Base-by-base conservation (phyloP, 768 basidiomycete genomes). In the Candolleomyces aberdarensis region DNA sequence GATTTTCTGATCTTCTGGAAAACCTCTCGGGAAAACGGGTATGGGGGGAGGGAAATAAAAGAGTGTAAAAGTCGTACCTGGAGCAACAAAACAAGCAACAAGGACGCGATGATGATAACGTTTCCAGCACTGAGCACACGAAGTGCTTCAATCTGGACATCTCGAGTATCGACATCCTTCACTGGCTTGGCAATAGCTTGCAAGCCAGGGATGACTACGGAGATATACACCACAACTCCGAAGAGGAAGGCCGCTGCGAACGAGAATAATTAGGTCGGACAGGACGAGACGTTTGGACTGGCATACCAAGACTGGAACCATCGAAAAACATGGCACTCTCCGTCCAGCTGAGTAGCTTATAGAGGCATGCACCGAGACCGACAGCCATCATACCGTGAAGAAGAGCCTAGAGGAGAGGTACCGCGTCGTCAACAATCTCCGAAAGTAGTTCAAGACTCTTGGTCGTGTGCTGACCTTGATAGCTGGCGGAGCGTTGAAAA, bases 291-390 rank as follows among this genome's bases (percentile, higher is more conserved):
- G 26, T 44, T 47, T 44, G 58, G 14, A 52, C 40, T 47, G 47
- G 53, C 36, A 22, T 32, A 95, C 95, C 92, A 61, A 96, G 74
- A 65, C 86, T 87, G 22, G 89, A 87, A 20, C 96, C 96, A 72
- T 98, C 96, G 72, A 98, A 98, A 78, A 92, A 95, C 76, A 96
- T 83, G 8, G 96, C 96, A 65, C 91, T 93, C 68, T 97, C 95
- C 69, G 88, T 87, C 93, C 94, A 97, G 63, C 80, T 83, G 72
- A 91, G 81, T 60, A 97, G 78, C 73, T 97, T 98, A 51, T 84
- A 81, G 10, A 94, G 66, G 55, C 94, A 79, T 10, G 88, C 89
- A 26, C 88, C 66, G 40, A 97, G 71, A 11, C 92, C 92, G 17
- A 95, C 80, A 17, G 84, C 89, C 50, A 93, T 83, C 74, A 96